Evolutionary conservation across 768 basidiomycete genomes (phyloP), one percentile per base, ranked within the genome.

Genomic region (Terana coerulea): DNA sequence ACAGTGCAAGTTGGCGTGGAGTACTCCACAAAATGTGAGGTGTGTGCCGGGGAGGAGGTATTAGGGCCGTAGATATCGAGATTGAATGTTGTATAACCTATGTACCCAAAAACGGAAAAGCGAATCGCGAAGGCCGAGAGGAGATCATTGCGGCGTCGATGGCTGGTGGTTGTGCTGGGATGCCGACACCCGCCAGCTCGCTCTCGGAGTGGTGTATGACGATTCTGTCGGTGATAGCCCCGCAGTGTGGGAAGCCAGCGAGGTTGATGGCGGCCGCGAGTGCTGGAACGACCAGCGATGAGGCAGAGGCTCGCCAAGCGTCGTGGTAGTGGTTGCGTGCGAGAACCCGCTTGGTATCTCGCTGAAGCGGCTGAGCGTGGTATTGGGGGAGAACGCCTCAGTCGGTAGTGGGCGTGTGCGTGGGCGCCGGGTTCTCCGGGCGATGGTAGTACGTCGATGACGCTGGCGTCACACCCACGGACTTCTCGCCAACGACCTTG

Each of bases 281-380:
- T 63, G 62, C 24, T 59, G 60, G 59, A 63, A 65, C 15, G 64
- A 65, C 64, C 64, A 65, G 26, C 64, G 53, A 12, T 58, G 55
- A 22, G 64, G 64, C 5, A 65, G 59, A 26, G 49, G 37, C 47
- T 65, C 64, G 31, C 64, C 64, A 4, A 65, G 58, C 36, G 64
- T 65, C 19, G 53, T 25, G 22, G 53, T 30, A 5, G 51, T 25
- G 33, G 60, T 61, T n/a, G 49, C 49, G 7, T 58, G 35, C 4
- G 53, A 49, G 33, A 44, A 46, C 36, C 39, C 42, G 28, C 50
- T 58, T 28, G 56, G 53, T 5, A 25, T 29, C 14, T 47, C 49
- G 53, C 57, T 58, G 26, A 53, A 53, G 19, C 39, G 44, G 35
- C 49, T 57, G 11, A 53, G 52, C 14, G 56, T 53, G 30, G 57